These are phyloP conservation scores for Cenococcum geophilum DNA, from an alignment of 495 filamentous ascomycete species.

Conservation along the genomic window DNA sequence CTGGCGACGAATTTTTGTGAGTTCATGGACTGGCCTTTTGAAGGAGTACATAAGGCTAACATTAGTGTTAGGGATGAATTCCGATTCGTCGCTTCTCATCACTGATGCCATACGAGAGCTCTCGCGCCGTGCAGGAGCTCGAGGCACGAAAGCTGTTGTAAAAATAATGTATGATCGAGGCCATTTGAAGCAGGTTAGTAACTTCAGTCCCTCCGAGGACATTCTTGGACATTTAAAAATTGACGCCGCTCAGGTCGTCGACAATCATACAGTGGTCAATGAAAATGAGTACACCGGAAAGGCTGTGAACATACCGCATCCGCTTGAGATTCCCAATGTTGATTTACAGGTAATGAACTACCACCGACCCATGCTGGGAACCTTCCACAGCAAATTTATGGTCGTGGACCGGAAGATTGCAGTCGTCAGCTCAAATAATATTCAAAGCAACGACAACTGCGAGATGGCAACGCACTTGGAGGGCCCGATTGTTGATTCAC, in stretches of 20 bases:
- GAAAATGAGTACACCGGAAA: conserved; percentile 52
- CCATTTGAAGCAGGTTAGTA: conserved; percentile 49
- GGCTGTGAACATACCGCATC: conserved; percentile 53
- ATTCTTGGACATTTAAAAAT: neutral
- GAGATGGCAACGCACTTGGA: conserved; percentile 78
- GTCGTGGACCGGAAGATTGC: conserved; percentile 65
- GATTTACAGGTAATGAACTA: conserved; percentile 70
- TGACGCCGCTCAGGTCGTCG: conserved; percentile 39
- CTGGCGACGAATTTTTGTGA: conserved; percentile 66
- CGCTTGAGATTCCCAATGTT: conserved; percentile 60
- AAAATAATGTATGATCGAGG: conserved; percentile 74
- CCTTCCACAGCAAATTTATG: conserved; percentile 73
- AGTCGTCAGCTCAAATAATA: conserved; percentile 67
- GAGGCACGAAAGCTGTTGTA: conserved; percentile 54
- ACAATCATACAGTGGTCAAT: conserved; percentile 56
- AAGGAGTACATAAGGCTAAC: neutral
- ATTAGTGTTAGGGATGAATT: conserved; percentile 44
- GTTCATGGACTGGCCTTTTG: neutral
- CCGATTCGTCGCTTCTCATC: conserved; percentile 58
- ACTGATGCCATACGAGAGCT: conserved; percentile 64
- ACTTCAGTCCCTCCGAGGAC: neutral
- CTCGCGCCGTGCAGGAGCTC: conserved; percentile 55
- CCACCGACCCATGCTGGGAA: conserved; percentile 65
- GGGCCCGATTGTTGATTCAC: conserved; percentile 65
- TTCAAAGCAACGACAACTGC: conserved; percentile 64